Percentiles rank a stretch among this genome's conserved stretches.
Evolutionary conservation across 208 protist species (phyloP).

Genomic region (Crithidia bombi): DNA sequence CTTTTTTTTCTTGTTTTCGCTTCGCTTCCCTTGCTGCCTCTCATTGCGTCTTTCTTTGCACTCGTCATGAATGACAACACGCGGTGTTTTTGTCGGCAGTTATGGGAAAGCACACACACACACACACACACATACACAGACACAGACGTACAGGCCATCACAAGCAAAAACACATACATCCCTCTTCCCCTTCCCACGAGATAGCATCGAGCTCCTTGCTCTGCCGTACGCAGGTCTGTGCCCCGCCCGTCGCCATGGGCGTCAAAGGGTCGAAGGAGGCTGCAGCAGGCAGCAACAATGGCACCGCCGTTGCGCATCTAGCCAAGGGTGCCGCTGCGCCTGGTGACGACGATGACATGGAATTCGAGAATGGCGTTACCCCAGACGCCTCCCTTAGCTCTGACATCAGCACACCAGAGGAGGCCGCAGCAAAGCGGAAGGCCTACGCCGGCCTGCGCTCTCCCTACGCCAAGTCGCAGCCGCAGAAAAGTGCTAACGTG

Average conservation of each 20-base stretch:
- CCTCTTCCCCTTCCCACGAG: neutral
- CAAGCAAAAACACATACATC: slow-evolving; percentile 7
- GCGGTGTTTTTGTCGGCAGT: too few species aligned
- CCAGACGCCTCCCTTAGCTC: slow-evolving; percentile 37
- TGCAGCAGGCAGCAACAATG: too few species aligned
- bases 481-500: neutral
- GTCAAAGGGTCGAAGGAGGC: slow-evolving; percentile 11
- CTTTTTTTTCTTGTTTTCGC: neutral
- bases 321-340: too few species aligned
- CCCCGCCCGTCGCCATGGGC: neutral
- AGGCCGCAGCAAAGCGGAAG: slow-evolving; percentile 44
- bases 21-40: too few species aligned
- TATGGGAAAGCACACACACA: slow-evolving; percentile 25
- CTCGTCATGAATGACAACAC: too few species aligned
- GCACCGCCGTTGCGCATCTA: too few species aligned
- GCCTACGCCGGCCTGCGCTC: slow-evolving; percentile 42
- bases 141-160: slow-evolving; percentile 1
- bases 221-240: neutral
- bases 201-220: too few species aligned
- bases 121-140: slow-evolving; percentile 28
- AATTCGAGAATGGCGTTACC: slow-evolving; percentile 8
- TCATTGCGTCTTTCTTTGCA: neutral
- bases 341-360: neutral
- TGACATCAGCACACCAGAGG: slow-evolving; percentile 43
- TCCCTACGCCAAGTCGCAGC: slow-evolving; percentile 11